Evolutionary conservation across 2,329 filamentous ascomycete genomes (phyloP).

Genomic region (Pseudogymnoascus sp.): DNA sequence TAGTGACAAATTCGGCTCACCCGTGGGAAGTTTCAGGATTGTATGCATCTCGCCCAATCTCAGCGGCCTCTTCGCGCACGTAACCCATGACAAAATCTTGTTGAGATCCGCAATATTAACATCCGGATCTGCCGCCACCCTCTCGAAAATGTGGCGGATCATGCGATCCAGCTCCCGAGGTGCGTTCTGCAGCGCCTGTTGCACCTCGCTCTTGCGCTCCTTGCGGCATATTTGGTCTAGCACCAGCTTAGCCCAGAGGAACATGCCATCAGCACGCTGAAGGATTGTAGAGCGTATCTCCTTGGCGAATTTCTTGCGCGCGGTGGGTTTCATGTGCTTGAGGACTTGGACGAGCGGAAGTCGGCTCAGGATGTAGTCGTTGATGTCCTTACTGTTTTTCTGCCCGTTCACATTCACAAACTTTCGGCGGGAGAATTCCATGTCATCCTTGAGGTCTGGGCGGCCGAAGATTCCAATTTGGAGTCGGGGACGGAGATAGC

Average conservation of each 20-base stretch:
- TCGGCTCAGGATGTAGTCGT: neutral
- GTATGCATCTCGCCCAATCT: neutral
- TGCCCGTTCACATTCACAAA: neutral
- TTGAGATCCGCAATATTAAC: neutral
- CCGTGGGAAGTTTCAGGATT: neutral
- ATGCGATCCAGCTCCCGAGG: neutral
- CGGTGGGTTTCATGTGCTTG: neutral
- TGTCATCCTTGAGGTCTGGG: neutral
- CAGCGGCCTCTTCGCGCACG: neutral
- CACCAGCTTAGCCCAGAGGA: neutral
- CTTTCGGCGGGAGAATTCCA: neutral
- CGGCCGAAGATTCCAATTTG: neutral
- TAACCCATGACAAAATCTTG: neutral
- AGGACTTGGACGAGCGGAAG: neutral
- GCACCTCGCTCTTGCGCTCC: neutral
- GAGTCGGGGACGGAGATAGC: neutral
- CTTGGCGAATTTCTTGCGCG: neutral
- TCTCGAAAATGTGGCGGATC: neutral
- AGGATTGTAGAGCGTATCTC: neutral
- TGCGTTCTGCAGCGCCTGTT: neutral
- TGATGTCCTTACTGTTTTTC: neutral
- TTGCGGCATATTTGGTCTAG: neutral
- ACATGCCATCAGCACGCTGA: neutral
- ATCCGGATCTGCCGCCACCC: neutral
- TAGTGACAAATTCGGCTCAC: neutral